Conservation (phyloP, 2,329 filamentous ascomycete species). For the Diaporthe destruens region DNA sequence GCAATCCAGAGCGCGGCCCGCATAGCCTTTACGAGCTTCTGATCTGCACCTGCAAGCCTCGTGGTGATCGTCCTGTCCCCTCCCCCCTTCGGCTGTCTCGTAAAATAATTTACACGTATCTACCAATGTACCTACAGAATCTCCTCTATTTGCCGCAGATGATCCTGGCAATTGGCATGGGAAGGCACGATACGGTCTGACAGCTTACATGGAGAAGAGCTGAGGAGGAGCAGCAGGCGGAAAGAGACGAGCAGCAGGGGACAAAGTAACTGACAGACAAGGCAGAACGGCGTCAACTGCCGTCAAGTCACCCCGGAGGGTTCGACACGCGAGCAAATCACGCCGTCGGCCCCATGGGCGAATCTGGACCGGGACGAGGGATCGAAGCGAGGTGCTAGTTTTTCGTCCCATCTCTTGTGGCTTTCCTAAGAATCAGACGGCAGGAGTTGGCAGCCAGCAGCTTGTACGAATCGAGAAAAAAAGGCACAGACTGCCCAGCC, state of each 20-base stretch:
- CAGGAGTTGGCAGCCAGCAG: background rate
- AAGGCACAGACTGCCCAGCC: background rate
- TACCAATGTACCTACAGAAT: background rate
- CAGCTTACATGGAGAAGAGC: slow-evolving; percentile 3
- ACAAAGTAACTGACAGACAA: background rate
- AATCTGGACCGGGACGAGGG: slow-evolving; percentile 20
- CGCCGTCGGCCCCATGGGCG: slow-evolving; percentile 14
- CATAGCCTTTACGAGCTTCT: slow-evolving; percentile 8
- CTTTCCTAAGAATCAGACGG: too few species aligned
- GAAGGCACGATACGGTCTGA: background rate
- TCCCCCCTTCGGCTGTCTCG: background rate
- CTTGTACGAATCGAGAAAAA: background rate
- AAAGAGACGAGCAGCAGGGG: background rate
- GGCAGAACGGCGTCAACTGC: slow-evolving; percentile 14
- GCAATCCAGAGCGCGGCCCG: slow-evolving; percentile 24
- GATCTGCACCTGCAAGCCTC: slow-evolving; percentile 30
- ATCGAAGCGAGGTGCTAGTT: slow-evolving; percentile 32
- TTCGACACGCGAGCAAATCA: slow-evolving; percentile 30
- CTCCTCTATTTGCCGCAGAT: slow-evolving; percentile 7
- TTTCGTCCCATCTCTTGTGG: slow-evolving; percentile 25
- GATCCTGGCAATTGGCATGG: background rate
- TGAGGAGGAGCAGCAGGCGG: background rate
- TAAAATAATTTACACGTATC: background rate
- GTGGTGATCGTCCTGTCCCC: slow-evolving; percentile 4
- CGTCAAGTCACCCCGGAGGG: slow-evolving; percentile 12